Evolutionary conservation across 2,329 filamentous ascomycete genomes (phyloP).

Genomic region (Herpomyces periplanetae): DNA sequence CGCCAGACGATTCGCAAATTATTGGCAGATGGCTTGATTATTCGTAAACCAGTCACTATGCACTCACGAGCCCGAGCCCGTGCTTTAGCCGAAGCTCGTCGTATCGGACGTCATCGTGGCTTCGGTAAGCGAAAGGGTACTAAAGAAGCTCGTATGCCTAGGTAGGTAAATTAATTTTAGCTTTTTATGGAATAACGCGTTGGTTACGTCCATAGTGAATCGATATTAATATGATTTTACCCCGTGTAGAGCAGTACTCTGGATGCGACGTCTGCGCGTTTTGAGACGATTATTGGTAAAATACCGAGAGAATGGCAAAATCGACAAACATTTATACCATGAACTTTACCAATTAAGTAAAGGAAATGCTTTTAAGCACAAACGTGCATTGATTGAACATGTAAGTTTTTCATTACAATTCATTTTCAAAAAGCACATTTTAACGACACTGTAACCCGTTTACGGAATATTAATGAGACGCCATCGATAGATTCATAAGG

Average conservation of each 20-base stretch:
- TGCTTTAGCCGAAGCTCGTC: conserved; percentile 67
- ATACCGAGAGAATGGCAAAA: conserved; percentile 98
- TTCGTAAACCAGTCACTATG: conserved; percentile 98
- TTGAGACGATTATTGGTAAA: conserved; percentile 96
- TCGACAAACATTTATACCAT: conserved; percentile 99
- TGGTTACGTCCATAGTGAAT: conserved; percentile 1
- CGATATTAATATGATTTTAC: neutral
- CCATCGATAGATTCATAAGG: conserved; percentile 57
- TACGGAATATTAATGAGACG: conserved; percentile 7
- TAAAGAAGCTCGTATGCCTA: conserved; percentile 93
- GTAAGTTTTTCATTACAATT: conserved; percentile 20
- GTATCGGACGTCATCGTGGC: conserved; percentile 86
- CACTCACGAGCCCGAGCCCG: conserved; percentile 90
- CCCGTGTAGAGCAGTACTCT: conserved; percentile 42
- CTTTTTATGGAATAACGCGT: conserved; percentile 1
- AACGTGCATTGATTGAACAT: conserved; percentile 97
- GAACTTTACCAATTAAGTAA: conserved; percentile 99
- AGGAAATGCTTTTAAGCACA: conserved; percentile 99
- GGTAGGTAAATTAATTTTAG: conserved; percentile 17
- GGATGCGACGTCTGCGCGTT: conserved; percentile 98
- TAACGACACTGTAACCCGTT: too few species aligned
- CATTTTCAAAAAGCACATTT: too few species aligned
- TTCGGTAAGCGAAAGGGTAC: conserved; percentile 99
- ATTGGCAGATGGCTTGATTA: conserved; percentile 97
- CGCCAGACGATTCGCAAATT: conserved; percentile 99